Evolutionary conservation across 441 rosid species (phyloP).

Genomic region (Rhodomyrtus psidioides): DNA sequence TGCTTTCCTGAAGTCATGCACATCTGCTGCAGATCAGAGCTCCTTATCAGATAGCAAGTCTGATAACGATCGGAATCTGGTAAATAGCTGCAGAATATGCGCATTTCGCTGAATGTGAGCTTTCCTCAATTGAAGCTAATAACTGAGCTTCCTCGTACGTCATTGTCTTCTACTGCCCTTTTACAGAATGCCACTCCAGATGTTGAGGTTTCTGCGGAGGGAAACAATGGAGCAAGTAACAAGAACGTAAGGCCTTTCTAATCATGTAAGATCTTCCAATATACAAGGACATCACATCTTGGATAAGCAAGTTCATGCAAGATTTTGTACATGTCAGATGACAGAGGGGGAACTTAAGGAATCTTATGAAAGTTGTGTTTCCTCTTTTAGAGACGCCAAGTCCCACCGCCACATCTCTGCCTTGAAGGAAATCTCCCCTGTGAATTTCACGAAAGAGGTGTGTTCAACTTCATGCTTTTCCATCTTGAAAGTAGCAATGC

Average conservation of each 20-base stretch:
- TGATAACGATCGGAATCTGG: constrained; percentile 44
- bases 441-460: constrained; percentile 88
- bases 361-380: constrained; percentile 64
- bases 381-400: constrained; percentile 50
- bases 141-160: constrained; percentile 2
- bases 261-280: not conserved
- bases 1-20: not conserved
- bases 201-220: constrained; percentile 19
- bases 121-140: constrained; percentile 1
- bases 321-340: constrained; percentile 35
- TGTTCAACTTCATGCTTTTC: not conserved
- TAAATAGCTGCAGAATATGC: constrained; percentile 10
- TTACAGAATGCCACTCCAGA: constrained; percentile 32
- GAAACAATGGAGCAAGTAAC: constrained; percentile 25
- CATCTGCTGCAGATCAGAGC: constrained; percentile 44
- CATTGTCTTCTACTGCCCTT: not conserved
- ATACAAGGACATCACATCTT: not conserved
- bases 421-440: constrained; percentile 72
- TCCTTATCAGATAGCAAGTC: constrained; percentile 36
- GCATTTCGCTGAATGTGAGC: not conserved
- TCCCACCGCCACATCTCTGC: constrained; percentile 51
- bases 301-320: not conserved
- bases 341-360: constrained; percentile 56
- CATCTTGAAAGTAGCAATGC: not conserved
- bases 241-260: constrained; percentile 40